Evolutionary conservation across 345 rosid species (phyloP), one percentile per base, ranked within the genome.

Genomic region (Salix purpurea): DNA sequence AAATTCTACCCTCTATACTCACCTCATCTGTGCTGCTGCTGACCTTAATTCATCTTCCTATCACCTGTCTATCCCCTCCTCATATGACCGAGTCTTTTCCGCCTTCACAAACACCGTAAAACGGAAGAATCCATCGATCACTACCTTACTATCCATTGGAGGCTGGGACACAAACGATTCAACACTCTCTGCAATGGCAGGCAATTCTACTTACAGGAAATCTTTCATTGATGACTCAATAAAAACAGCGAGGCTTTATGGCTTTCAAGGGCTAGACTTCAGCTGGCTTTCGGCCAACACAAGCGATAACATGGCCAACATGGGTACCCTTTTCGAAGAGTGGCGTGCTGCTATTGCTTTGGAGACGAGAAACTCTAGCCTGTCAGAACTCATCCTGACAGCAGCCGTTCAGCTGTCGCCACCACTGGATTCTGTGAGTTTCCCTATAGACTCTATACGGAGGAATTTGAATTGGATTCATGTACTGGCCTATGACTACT

Each of bases 21-120:
- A 90, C 71, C 84, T 92, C 5, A 85, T 84, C 16, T 89, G 85
- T 12, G 90, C 92, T 23, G 88, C 87, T 56, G 92, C 90, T 50
- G 85, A 76, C 12, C 81, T 89, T 5, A 44, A 90, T 77, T 5
- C 37, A 36, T 36, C 37, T 36, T 36, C 37, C 1, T 36, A 5
- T 36, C 37, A 5, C 37, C 37, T 36, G 37, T 36, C 37, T 36
- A 36, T 36, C 37, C 37, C 37, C 37, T 36, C 37, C 1, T 5
- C 36, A 32, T 4, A 32, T 4, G 36, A 30, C 0, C 0, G 1
- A 34, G 0, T 4, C 36, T 90, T 92, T 84, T 86, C 88, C 1
- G 70, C 85, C 36, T 91, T 91, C 84, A 88, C 96, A 0, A 36
- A 36, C 6, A 36, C 37, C 7, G 37, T 36, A 36, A 36, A 36